Evolutionary conservation across 1,139 yeast genomes (phyloP).

Genomic region (Nadsonia starkeyi-henricii): DNA sequence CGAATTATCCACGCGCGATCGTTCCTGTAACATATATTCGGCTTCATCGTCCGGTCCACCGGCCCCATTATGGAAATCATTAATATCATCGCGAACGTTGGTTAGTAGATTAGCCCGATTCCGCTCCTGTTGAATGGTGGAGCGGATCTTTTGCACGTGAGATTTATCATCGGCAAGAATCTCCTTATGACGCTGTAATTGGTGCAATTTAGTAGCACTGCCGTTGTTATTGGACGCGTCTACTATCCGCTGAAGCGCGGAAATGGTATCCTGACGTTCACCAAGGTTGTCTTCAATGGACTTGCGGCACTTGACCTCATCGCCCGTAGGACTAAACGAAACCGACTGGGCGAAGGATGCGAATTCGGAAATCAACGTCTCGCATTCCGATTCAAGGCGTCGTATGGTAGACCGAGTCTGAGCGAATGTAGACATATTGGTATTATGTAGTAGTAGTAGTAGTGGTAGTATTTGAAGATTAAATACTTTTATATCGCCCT

Average conservation of each 20-base stretch:
- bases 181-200: slow-evolving; percentile 72
- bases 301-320: slow-evolving; percentile 31
- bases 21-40: slow-evolving; percentile 67
- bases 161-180: slow-evolving; percentile 54
- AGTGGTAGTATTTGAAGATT: too few species aligned
- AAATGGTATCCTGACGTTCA: slow-evolving; percentile 28
- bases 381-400: slow-evolving; percentile 43
- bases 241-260: slow-evolving; percentile 29
- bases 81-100: slow-evolving; percentile 67
- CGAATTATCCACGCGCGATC: slow-evolving; percentile 58
- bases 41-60: slow-evolving; percentile 28
- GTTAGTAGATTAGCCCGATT: slow-evolving; percentile 59
- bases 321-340: slow-evolving; percentile 33
- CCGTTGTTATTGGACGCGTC: slow-evolving; percentile 42
- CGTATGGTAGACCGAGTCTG: slow-evolving; percentile 43
- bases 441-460: too few species aligned
- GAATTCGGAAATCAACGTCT: slow-evolving; percentile 34
- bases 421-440: slow-evolving; percentile 24
- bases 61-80: slow-evolving; percentile 35
- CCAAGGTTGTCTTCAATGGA: slow-evolving; percentile 31
- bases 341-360: slow-evolving; percentile 41
- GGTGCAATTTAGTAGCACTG: slow-evolving; percentile 57
- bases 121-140: slow-evolving; percentile 56
- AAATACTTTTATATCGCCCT: too few species aligned
- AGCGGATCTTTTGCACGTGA: slow-evolving; percentile 45